Evolutionary conservation across 2,329 filamentous ascomycete genomes (phyloP), one percentile per base, ranked within the genome.

Genomic region (Xylaria sp.): DNA sequence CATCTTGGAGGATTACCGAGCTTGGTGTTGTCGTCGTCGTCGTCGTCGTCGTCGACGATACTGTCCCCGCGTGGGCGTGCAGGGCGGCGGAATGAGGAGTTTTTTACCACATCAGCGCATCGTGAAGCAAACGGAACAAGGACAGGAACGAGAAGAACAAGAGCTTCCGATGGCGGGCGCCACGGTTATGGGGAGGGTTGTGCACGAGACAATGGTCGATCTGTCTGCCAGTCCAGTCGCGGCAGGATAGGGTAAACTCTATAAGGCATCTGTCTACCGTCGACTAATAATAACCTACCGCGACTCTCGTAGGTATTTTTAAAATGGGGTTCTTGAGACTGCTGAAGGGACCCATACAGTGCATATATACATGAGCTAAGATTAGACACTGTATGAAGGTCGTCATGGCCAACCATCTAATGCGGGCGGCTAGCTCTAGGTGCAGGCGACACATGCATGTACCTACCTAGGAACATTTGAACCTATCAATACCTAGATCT

Each of bases 1-100:
- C 78, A 79, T 79, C 55, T 70, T 81, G 69, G 65, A 62, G 61
- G 63, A 57, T 13, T 54, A 52, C 48, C 51, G 54, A 49, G 62
- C 52, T 68, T 33, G 41, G 55, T 28, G 62, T 70, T 56, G 54
- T 71, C 61, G 64, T 52, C 41, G 62, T 46, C 41, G 31, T 31
- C 31, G 61, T 69, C 55, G 52, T 72, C 61, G 61, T 51, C 39
- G 52, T 72, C 61, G 63, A 46, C 39, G 65, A 69, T n/a, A 55
- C 69, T 33, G 56, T 70, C 67, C 66, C 41, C 62, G 75, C 75
- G 72, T 72, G 41, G 36, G 59, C 20, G 66, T 60, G 72, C 71
- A 67, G 65, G 56, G 66, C 66, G 55, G 56, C 66, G 58, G 66
- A 62, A 63, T 66, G 25, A 65, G 66, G 49, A 39, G 52, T 64